phyloP scores from a whole-genome alignment of 192 early-diverging fungal genomes.

The Geranomyces variabilis region DNA sequence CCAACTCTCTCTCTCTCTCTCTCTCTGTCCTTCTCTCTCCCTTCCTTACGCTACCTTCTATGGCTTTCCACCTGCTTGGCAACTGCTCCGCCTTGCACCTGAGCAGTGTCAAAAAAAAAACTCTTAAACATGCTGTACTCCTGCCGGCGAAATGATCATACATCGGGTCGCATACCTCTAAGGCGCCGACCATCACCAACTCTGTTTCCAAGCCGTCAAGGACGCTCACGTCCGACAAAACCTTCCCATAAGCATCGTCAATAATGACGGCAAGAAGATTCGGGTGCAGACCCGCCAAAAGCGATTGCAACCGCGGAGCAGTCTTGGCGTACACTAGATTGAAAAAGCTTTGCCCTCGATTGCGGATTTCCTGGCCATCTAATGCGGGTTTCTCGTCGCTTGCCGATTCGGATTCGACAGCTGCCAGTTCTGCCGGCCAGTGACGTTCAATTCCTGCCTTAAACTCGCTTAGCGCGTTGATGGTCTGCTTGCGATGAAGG shows the following conservation, averaged over 20 bases:
- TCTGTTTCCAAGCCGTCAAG: conserved; percentile 16
- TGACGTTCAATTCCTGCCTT: neutral
- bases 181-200: conserved; percentile 30
- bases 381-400: neutral
- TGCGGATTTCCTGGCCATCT: neutral
- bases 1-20: no score
- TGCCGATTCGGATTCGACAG: neutral
- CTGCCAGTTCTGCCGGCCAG: neutral
- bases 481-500: conserved; percentile 9
- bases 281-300: conserved; percentile 20
- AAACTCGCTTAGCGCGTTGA: conserved; percentile 14
- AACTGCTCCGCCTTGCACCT: conserved; percentile 31
- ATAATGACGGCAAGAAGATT: conserved; percentile 17
- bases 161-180: neutral
- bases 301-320: conserved; percentile 5
- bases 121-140: neutral
- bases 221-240: conserved; percentile 15
- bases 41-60: conserved; percentile 19
- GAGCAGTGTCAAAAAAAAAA: neutral
- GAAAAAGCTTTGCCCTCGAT: conserved; percentile 16
- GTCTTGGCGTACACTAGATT: conserved; percentile 14
- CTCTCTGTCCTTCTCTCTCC: no score
- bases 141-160: neutral
- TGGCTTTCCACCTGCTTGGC: conserved; percentile 33
- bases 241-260: conserved; percentile 19